Evolutionary conservation across 441 rosid genomes (phyloP).

Genomic region (Pelargonium myrrhifolium): DNA sequence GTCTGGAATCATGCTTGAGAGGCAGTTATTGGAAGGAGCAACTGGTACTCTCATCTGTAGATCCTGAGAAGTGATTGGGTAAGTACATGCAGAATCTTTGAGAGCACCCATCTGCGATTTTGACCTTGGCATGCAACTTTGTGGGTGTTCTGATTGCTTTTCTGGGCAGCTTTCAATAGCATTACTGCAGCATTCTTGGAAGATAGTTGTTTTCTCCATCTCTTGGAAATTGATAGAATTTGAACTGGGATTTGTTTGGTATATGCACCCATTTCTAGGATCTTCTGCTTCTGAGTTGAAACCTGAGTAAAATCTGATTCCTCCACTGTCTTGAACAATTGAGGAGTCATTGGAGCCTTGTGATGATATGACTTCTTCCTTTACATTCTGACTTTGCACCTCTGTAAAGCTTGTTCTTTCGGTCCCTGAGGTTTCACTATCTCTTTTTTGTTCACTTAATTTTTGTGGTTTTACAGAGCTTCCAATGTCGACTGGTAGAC

Average conservation of each 20-base stretch:
- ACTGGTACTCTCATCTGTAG: constrained; percentile 20
- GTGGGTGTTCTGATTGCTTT: constrained; percentile 25
- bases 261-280: constrained; percentile 30
- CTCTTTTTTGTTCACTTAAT: constrained; percentile 34
- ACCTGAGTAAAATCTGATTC: constrained; percentile 43
- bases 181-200: constrained; percentile 32
- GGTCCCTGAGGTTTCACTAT: constrained; percentile 29
- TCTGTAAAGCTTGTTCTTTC: constrained; percentile 38
- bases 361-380: constrained; percentile 64
- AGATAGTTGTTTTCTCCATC: constrained; percentile 25
- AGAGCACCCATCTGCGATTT: constrained; percentile 25
- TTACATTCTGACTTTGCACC: constrained; percentile 39
- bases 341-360: constrained; percentile 51
- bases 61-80: constrained; percentile 27
- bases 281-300: constrained; percentile 57
- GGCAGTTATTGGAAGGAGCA: constrained; percentile 29
- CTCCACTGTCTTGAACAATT: constrained; percentile 35
- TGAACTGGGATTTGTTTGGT: constrained; percentile 23
- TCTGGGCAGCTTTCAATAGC: constrained; percentile 27
- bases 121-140: constrained; percentile 29
- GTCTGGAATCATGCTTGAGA: constrained; percentile 24
- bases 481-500: constrained; percentile 30
- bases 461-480: constrained; percentile 28
- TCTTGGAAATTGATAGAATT: constrained; percentile 27
- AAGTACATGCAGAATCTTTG: constrained; percentile 31